A percentile compares a stretch with the other conserved stretches of the same genome.
Evolutionary conservation across 2,329 filamentous ascomycete genomes (phyloP).

Genomic region (Acephala macrosclerotiorum): DNA sequence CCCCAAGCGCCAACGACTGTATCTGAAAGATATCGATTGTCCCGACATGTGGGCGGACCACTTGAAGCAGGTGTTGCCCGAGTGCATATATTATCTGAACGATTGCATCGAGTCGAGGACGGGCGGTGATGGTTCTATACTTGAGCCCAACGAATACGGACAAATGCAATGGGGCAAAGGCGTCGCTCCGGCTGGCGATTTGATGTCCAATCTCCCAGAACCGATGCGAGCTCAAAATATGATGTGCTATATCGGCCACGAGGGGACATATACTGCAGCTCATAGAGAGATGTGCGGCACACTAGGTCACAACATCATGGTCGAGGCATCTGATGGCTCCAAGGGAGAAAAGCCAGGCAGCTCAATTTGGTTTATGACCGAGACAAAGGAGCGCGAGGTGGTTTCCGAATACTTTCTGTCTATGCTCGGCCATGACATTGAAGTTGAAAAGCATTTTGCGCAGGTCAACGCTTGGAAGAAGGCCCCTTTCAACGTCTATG

Average conservation of each 20-base stretch:
- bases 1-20: constrained; percentile 82
- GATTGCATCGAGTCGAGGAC: constrained; percentile 69
- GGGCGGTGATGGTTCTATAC: constrained; percentile 61
- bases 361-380: constrained; percentile 99
- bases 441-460: constrained; percentile 96
- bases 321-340: constrained; percentile 79
- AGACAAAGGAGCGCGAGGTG: constrained; percentile 87
- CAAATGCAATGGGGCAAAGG: constrained; percentile 52
- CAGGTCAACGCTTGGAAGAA: constrained; percentile 96
- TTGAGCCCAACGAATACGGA: constrained; percentile 50
- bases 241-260: constrained; percentile 98
- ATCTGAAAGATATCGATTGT: constrained; percentile 97
- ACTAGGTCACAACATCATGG: constrained; percentile 97
- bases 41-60: constrained; percentile 86
- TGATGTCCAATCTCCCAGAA: constrained; percentile 90
- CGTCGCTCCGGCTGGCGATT: constrained; percentile 77
- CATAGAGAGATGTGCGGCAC: constrained; percentile 98
- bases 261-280: constrained; percentile 94
- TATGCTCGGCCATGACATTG: constrained; percentile 92
- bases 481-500: constrained; percentile 89
- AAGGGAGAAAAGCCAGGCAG: constrained; percentile 84
- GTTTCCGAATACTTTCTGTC: constrained; percentile 95
- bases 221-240: constrained; percentile 94
- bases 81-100: constrained; percentile 89
- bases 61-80: constrained; percentile 78